These are phyloP conservation scores for Tilletia indica DNA, from an alignment of 1,284 basidiomycete species.

Conservation along the genomic window DNA sequence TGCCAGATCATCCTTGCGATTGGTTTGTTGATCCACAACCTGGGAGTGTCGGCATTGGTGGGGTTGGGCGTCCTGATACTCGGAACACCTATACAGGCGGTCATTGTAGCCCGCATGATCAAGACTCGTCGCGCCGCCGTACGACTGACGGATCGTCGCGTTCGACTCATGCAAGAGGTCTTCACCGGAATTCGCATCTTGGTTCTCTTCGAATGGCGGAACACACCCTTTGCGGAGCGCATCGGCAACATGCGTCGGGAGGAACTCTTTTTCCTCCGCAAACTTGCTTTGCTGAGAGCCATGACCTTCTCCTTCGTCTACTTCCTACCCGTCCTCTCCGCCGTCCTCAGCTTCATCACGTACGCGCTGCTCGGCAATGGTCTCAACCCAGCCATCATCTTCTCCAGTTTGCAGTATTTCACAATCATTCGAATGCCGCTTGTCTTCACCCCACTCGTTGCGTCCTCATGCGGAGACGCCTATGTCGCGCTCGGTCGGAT, in stretches of 20 bases:
- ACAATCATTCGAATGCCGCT: slow-evolving; percentile 55
- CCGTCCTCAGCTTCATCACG: slow-evolving; percentile 35
- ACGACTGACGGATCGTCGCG: slow-evolving; percentile 28
- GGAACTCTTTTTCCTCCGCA: slow-evolving; percentile 60
- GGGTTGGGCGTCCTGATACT: slow-evolving; percentile 58
- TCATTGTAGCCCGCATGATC: slow-evolving; percentile 34
- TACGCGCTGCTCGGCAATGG: slow-evolving; percentile 68
- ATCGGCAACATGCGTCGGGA: slow-evolving; percentile 62
- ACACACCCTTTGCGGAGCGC: slow-evolving; percentile 57
- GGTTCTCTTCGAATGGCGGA: slow-evolving; percentile 43
- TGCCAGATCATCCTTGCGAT: slow-evolving; percentile 31
- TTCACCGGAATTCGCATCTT: slow-evolving; percentile 32
- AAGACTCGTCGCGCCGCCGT: slow-evolving; percentile 29
- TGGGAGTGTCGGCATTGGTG: slow-evolving; percentile 31
- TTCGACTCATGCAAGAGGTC: slow-evolving; percentile 33
- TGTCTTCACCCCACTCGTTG: slow-evolving; percentile 20
- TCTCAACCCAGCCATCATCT: slow-evolving; percentile 70
- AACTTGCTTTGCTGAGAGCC: slow-evolving; percentile 31
- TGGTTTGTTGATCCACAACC: slow-evolving; percentile 45
- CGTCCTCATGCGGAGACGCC: slow-evolving; percentile 38
- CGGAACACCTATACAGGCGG: slow-evolving; percentile 50
- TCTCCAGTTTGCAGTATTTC: slow-evolving; percentile 72
- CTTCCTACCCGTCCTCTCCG: slow-evolving; percentile 33
- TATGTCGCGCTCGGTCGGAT: slow-evolving; percentile 22
- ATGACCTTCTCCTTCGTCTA: slow-evolving; percentile 36